phyloP scores from a whole-genome alignment of 495 filamentous ascomycete genomes.

The Xylaria palmicola region DNA sequence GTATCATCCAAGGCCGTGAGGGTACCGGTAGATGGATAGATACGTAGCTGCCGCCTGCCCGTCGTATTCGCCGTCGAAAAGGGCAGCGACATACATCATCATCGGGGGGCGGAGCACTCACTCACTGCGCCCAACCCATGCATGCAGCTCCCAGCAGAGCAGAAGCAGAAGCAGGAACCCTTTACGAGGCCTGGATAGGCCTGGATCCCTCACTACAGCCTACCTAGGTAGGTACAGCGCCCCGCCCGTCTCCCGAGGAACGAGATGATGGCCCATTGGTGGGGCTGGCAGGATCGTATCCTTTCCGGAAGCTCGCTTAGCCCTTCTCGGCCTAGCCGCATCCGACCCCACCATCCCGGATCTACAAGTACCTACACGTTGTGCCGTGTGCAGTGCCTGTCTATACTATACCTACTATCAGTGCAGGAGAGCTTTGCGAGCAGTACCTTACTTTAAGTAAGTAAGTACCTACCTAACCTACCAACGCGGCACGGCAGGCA shows the following conservation, averaged over 20 bases:
- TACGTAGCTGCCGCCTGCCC: too few species aligned
- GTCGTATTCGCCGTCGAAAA: neutral
- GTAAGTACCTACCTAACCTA: too few species aligned
- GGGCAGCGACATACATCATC: neutral
- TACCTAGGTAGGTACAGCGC: too few species aligned
- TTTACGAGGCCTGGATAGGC: neutral
- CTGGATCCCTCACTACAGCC: neutral
- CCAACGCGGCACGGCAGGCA: too few species aligned
- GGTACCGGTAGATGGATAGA: too few species aligned
- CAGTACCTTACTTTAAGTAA: neutral
- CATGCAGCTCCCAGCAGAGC: neutral
- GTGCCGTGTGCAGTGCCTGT: too few species aligned
- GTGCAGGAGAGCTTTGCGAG: too few species aligned
- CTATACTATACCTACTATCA: too few species aligned
- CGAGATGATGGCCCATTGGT: slow-evolving; percentile 7
- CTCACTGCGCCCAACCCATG: too few species aligned
- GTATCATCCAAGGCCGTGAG: too few species aligned
- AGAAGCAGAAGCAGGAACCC: neutral
- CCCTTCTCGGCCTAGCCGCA: neutral
- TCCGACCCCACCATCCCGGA: neutral
- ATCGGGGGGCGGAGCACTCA: slow-evolving; percentile 1
- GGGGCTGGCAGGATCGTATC: neutral
- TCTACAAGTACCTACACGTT: neutral
- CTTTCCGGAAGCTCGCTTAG: neutral
- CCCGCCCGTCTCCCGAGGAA: slow-evolving; percentile 7